A percentile compares a stretch with the other conserved stretches of the same genome.
phyloP scores from a whole-genome alignment of 192 early-diverging fungal genomes.

The Thoreauomyces humboldtii region DNA sequence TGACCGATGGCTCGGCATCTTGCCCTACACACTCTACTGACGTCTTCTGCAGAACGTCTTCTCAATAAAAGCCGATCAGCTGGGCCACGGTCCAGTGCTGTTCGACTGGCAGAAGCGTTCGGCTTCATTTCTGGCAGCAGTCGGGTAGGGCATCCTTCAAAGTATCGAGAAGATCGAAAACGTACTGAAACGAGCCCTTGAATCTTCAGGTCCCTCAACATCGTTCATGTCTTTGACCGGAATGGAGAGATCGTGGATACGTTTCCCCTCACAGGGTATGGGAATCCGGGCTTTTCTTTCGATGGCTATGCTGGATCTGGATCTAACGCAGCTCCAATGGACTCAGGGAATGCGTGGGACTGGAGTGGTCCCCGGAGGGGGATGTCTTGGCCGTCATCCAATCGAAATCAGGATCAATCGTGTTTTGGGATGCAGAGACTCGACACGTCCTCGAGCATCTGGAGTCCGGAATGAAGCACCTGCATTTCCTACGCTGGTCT shows the following conservation, averaged over 20 bases:
- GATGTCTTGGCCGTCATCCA: constrained; percentile 36
- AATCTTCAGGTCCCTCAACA: constrained; percentile 9
- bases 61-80: constrained; percentile 13
- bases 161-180: neutral
- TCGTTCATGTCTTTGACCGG: constrained; percentile 34
- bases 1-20: neutral
- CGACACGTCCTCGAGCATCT: constrained; percentile 13
- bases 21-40: neutral
- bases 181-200: neutral
- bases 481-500: constrained; percentile 41
- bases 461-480: constrained; percentile 41
- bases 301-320: neutral
- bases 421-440: constrained; percentile 41
- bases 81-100: constrained; percentile 19
- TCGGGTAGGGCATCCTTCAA: constrained; percentile 23
- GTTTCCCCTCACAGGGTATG: constrained; percentile 30
- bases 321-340: neutral
- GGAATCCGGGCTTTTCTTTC: neutral
- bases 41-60: constrained; percentile 18
- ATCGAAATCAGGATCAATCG: constrained; percentile 14
- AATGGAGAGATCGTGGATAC: constrained; percentile 32
- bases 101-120: constrained; percentile 40
- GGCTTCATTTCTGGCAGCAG: constrained; percentile 33
- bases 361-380: constrained; percentile 46
- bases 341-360: constrained; percentile 33